These are phyloP conservation scores for Corinectria fuckeliana DNA, from an alignment of 2,329 filamentous ascomycete species.

Conservation along the genomic window DNA sequence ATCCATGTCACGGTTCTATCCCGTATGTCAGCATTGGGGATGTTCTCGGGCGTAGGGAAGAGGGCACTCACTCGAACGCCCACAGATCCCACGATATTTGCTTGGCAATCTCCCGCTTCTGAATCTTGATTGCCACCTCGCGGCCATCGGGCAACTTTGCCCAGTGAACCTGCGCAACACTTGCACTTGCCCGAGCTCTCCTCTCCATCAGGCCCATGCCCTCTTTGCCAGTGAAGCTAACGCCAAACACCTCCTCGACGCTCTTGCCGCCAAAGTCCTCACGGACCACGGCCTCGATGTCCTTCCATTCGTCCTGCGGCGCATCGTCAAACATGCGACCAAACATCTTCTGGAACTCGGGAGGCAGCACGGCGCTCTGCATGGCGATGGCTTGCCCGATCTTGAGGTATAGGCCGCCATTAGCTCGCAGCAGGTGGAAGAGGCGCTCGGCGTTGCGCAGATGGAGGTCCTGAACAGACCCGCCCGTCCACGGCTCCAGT, in stretches of 20 bases:
- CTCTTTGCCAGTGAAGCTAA: slow-evolving; percentile 78
- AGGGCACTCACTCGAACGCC: slow-evolving; percentile 78
- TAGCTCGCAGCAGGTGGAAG: slow-evolving; percentile 79
- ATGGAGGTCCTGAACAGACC: slow-evolving; percentile 79
- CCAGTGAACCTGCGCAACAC: slow-evolving; percentile 97
- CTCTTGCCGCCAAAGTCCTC: slow-evolving; percentile 83
- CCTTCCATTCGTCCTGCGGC: slow-evolving; percentile 87
- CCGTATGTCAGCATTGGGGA: slow-evolving; percentile 20
- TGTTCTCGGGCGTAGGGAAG: no score
- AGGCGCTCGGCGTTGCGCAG: slow-evolving; percentile 82
- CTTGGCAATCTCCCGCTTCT: slow-evolving; percentile 90
- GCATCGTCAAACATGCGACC: slow-evolving; percentile 97
- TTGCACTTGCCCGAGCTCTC: slow-evolving; percentile 75
- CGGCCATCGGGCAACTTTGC: slow-evolving; percentile 83
- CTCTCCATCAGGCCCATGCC: slow-evolving; percentile 69
- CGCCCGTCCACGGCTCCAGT: slow-evolving; percentile 74
- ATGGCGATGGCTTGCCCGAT: slow-evolving; percentile 98
- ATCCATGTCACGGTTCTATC: slow-evolving; percentile 76
- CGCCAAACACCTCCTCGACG: slow-evolving; percentile 89
- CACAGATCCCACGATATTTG: slow-evolving; percentile 96
- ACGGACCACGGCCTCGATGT: slow-evolving; percentile 82
- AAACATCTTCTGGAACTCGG: slow-evolving; percentile 97
- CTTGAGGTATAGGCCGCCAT: slow-evolving; percentile 95
- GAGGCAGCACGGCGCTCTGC: slow-evolving; percentile 92
- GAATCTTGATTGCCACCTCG: slow-evolving; percentile 94